Evolutionary conservation across 1,284 basidiomycete species (phyloP).

Genomic region (Fomes fomentarius): DNA sequence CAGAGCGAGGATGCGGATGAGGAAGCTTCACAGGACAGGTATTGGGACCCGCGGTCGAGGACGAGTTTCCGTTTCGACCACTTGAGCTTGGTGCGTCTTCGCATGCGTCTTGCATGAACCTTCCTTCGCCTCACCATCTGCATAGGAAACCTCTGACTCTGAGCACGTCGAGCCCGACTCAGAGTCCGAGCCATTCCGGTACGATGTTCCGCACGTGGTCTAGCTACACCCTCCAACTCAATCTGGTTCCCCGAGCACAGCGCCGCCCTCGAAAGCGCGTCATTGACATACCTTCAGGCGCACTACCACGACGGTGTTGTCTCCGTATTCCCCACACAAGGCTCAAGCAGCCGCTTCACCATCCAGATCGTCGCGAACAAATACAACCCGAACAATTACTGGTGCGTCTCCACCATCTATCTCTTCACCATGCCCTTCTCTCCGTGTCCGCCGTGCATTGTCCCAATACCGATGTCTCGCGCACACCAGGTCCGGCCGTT

Average conservation of each 20-base stretch:
- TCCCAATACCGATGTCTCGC: not conserved
- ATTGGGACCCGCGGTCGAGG: slow-evolving; percentile 80
- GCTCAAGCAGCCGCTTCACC: slow-evolving; percentile 54
- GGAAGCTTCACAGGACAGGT: slow-evolving; percentile 61
- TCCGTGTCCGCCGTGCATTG: too few relatives aligned
- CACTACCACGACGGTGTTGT: slow-evolving; percentile 80
- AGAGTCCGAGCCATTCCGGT: slow-evolving; percentile 80
- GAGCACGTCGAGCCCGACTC: slow-evolving; percentile 63
- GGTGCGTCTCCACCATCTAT: slow-evolving; percentile 50
- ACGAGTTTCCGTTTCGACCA: slow-evolving; percentile 85
- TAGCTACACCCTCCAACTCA: too few relatives aligned
- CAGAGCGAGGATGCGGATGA: slow-evolving; percentile 24
- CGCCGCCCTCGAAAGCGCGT: slow-evolving; percentile 66
- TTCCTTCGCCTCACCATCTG: not conserved
- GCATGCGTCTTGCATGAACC: slow-evolving; percentile 16
- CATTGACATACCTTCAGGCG: slow-evolving; percentile 72
- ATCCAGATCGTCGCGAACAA: slow-evolving; percentile 91
- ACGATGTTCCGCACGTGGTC: slow-evolving; percentile 24
- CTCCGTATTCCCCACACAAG: slow-evolving; percentile 64
- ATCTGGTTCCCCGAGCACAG: slow-evolving; percentile 39
- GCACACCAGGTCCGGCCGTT: slow-evolving; percentile 80
- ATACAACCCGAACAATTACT: slow-evolving; percentile 91
- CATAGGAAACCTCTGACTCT: slow-evolving; percentile 77
- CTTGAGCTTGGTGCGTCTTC: slow-evolving; percentile 63
- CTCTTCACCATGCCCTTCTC: not conserved